These are phyloP conservation scores for Datura wrightii DNA, from an alignment of 257 asterid genomes.

Conservation along the genomic window DNA sequence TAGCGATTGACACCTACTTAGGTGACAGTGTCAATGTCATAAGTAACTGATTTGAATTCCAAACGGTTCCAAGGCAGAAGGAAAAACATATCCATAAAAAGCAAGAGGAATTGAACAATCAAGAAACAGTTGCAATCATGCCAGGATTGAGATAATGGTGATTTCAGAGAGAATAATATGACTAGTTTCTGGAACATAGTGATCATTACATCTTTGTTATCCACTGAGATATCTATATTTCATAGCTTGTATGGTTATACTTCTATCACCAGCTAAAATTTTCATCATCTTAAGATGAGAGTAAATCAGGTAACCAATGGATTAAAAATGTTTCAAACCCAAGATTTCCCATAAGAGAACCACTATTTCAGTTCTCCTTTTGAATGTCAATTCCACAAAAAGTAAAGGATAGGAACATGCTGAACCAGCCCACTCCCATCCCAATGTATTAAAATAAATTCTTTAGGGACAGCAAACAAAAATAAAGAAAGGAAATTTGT, in stretches of 20 bases:
- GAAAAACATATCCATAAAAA: neutral
- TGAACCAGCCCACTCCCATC: neutral
- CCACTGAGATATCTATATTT: neutral
- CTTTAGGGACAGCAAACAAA: neutral
- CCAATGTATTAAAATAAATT: neutral
- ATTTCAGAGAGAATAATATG: neutral
- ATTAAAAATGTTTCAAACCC: neutral
- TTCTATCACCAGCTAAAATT: neutral
- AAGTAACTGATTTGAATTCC: slow-evolving; percentile 23
- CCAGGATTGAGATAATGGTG: neutral
- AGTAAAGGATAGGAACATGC: neutral
- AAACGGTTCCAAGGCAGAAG: neutral
- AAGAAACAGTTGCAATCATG: neutral
- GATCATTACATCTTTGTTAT: neutral
- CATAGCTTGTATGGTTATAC: slow-evolving; percentile 2
- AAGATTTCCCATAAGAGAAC: neutral
- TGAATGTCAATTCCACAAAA: neutral
- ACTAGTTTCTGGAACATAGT: slow-evolving; percentile 2
- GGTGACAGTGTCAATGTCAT: slow-evolving; percentile 28
- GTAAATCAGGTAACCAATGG: neutral
- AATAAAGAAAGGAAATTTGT: neutral
- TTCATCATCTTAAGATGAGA: neutral
- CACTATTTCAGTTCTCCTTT: neutral
- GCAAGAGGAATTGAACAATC: slow-evolving; percentile 1
- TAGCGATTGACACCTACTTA: slow-evolving; percentile 78